Base-by-base conservation (phyloP, 2,329 filamentous ascomycete genomes). In the Penicillium janthinellum region DNA sequence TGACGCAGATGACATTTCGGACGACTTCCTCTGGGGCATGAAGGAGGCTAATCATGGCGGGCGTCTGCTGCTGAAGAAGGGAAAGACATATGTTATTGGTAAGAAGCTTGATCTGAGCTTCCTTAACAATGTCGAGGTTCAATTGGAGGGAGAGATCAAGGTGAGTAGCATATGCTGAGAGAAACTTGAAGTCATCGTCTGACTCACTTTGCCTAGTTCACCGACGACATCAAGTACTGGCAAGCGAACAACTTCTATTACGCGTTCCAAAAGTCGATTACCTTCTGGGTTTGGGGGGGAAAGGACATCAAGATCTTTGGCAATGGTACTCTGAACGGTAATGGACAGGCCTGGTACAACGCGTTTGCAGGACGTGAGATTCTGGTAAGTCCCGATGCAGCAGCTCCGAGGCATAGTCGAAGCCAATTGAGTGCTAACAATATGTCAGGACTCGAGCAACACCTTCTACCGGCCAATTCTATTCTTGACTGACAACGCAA, bases 261-360 rank as follows among this genome's bases (percentile, higher is more conserved):
- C 55, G 73, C 73, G 10, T 83, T 82, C 68, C 81, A 83, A 58
- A 81, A 81, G 62, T 85, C 81, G 3, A 83, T 87, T 57, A 84
- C 84, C 57, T 88, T 87, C 67, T 87, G 84, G 82, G 83, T 86
- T 53, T 88, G 85, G 85, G 85, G 85, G 57, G 86, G 86, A 11
- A 80, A 83, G 62, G 77, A 86, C 62, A 84, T 88, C 69, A 84
- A 81, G 62, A 86, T 88, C 64, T 84, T 81, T 57, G 86, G 86
- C 45, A 77, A 81, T 12, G 81, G 85, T 45, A 75, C 82, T 14
- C 75, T 88, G 45, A 83, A 88, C 58, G 84, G 82, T 0, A 85
- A 86, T 60, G 85, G 81, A 6, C 76, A 79, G 54, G 75, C 73
- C 41, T 83, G 80, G 80, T 83, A 81, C 71, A 79, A 82, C 57